Evolutionary conservation across 2,329 filamentous ascomycete species (phyloP), one percentile per base, ranked within the genome.

Genomic region (Diaporthe humulicola): DNA sequence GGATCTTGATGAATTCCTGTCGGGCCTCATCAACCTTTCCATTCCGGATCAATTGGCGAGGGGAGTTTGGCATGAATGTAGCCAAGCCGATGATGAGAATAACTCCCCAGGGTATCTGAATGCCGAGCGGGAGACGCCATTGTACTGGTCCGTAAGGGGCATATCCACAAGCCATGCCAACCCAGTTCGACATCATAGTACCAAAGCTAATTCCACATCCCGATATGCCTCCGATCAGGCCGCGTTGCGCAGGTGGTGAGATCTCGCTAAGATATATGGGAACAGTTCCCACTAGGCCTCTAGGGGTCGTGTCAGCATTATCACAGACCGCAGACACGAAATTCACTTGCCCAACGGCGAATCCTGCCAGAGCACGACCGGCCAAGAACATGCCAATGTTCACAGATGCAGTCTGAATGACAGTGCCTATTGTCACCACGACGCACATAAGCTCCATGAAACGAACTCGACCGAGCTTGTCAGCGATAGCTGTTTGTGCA

Each of bases 251-350:
- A 0, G 87, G 87, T 2, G 87, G 82, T 0, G 87, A 87, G 73
- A 90, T 90, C 77, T 90, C 89, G 70, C 84, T 86, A 25, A 90
- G 85, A 73, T 90, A 90, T 76, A 90, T 87, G 0, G 88, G 88
- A 4, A 90, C 87, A 0, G 87, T 90, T 1, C 84, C 86, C 1
- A 88, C 86, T 78, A 89, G 80, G 19, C 85, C 87, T 36, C 86
- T 87, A 2, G 22, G 8, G 5, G 10, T 33, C 75, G 45, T 7
- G 19, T 50, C 5, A 45, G 70, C 36, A 17, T 12, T 4, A 2
- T 19, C 10, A n/a, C 15, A 25, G 3, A 9, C 7, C 3, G 4
- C 22, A 15, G 9, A 1, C 12, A 2, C 4, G 25, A 19, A 19
- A 6, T n/a, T 15, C 12, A 77, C 83, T 77, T 77, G 86, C 85